A percentile compares a stretch with the other conserved stretches of the same genome.
Evolutionary conservation across 2,329 filamentous ascomycete genomes (phyloP).

Genomic region (Cladosporium sp.): DNA sequence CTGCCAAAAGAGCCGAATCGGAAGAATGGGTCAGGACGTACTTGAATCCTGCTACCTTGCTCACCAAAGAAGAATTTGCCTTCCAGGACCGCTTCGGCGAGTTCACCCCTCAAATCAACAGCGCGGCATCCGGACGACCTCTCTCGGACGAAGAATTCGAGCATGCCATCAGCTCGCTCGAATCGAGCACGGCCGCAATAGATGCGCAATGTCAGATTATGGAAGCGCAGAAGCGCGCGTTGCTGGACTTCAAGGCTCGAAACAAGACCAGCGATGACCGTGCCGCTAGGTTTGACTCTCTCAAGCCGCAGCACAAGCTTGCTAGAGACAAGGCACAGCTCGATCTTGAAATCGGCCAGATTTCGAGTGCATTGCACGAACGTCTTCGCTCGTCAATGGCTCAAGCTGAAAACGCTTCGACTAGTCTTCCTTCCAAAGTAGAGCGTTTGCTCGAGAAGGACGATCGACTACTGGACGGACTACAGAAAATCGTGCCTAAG

Average conservation of each 20-base stretch:
- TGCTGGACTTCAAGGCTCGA: slow-evolving; percentile 56
- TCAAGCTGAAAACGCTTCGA: slow-evolving; percentile 49
- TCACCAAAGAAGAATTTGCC: slow-evolving; percentile 50
- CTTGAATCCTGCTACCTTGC: slow-evolving; percentile 46
- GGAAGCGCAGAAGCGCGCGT: slow-evolving; percentile 61
- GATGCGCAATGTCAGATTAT: slow-evolving; percentile 63
- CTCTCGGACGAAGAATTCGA: slow-evolving; percentile 61
- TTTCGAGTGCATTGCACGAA: slow-evolving; percentile 32
- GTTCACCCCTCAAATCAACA: slow-evolving; percentile 17
- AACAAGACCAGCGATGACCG: slow-evolving; percentile 18
- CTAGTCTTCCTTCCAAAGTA: slow-evolving; percentile 52
- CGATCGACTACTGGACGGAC: slow-evolving; percentile 63
- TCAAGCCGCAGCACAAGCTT: slow-evolving; percentile 25
- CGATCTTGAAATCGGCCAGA: slow-evolving; percentile 40
- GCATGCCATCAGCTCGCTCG: slow-evolving; percentile 63
- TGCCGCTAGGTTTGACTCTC: slow-evolving; percentile 14
- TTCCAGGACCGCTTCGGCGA: slow-evolving; percentile 16
- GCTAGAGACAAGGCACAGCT: slow-evolving; percentile 45
- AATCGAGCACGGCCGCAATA: slow-evolving; percentile 64
- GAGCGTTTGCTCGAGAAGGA: slow-evolving; percentile 53
- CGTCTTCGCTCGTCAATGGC: slow-evolving; percentile 46
- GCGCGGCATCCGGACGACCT: slow-evolving; percentile 39
- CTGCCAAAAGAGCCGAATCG: slow-evolving; percentile 42
- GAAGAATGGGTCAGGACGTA: slow-evolving; percentile 50
- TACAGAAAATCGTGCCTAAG: slow-evolving; percentile 66